phyloP scores from a whole-genome alignment of 2,329 filamentous ascomycete genomes.

The Monosporascus ibericus region DNA sequence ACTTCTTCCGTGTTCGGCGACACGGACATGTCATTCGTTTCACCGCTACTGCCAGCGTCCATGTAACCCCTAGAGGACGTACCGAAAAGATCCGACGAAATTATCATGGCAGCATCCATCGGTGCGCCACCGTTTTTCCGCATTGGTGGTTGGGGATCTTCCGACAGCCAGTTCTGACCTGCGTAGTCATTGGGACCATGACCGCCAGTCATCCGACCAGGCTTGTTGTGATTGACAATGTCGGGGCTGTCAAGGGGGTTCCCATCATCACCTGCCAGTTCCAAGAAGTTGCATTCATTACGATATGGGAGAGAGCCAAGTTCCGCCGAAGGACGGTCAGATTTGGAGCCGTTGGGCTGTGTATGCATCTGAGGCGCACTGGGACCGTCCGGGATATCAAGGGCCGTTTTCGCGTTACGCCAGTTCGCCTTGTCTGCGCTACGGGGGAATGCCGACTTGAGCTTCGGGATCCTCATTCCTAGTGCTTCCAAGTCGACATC shows the following conservation, averaged over 20 bases:
- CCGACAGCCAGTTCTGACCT: slow-evolving; percentile 29
- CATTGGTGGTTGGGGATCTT: slow-evolving; percentile 32
- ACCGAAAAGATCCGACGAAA: background rate
- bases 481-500: slow-evolving; percentile 84
- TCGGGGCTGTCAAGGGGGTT: slow-evolving; percentile 34
- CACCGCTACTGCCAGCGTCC: slow-evolving; percentile 32
- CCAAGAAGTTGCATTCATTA: slow-evolving; percentile 39
- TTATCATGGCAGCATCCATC: background rate
- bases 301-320: slow-evolving; percentile 37
- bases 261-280: slow-evolving; percentile 31
- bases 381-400: background rate
- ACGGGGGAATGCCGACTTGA: slow-evolving; percentile 49
- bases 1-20: slow-evolving; percentile 42
- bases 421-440: slow-evolving; percentile 39
- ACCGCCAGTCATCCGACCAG: slow-evolving; percentile 7
- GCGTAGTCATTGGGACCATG: slow-evolving; percentile 6
- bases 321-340: background rate
- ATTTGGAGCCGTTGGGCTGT: slow-evolving; percentile 1
- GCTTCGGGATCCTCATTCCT: slow-evolving; percentile 53
- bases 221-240: slow-evolving; percentile 29
- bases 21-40: slow-evolving; percentile 39
- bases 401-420: too few species aligned
- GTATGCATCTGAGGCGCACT: slow-evolving; percentile 2
- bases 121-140: slow-evolving; percentile 13
- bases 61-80: background rate